Conservation (phyloP, 2,329 filamentous ascomycete genomes). For the Ceratocystis colombiana region DNA sequence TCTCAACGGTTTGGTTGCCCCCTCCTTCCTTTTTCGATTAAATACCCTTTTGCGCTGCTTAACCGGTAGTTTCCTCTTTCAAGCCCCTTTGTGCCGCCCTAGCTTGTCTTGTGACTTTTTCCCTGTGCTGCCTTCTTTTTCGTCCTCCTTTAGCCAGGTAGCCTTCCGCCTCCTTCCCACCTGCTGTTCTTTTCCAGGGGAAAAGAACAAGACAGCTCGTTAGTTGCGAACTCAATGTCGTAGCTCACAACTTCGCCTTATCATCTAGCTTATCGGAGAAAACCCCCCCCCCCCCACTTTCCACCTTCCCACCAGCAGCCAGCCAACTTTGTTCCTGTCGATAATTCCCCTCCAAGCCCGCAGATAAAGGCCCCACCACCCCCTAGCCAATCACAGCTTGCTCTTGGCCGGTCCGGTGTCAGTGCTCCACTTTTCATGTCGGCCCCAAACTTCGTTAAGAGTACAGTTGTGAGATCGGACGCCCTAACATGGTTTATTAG, state of each 20-base stretch:
- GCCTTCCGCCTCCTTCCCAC: constrained; percentile 4
- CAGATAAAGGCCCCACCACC: constrained; percentile 2
- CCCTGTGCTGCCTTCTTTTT: not conserved
- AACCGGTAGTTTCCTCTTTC: not conserved
- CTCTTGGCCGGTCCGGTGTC: constrained; percentile 7
- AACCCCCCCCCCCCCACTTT: not conserved
- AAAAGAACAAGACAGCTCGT: not conserved
- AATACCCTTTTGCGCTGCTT: not conserved
- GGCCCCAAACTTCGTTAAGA: not conserved
- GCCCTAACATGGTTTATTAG: not conserved
- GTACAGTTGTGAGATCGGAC: not conserved
- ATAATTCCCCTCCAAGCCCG: not conserved
- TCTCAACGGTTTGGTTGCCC: not conserved
- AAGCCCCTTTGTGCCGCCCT: not conserved
- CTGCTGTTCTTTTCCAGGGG: constrained; percentile 2
- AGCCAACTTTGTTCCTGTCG: not conserved
- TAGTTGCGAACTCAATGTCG: not conserved
- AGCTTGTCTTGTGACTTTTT: not conserved
- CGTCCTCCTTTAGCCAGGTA: not conserved
- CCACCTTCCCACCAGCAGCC: not conserved
- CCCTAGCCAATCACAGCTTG: not conserved
- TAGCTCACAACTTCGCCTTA: not conserved
- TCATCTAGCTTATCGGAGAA: not conserved
- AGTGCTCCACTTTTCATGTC: constrained; percentile 4
- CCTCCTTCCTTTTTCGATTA: not conserved